Evolutionary conservation across 2,329 filamentous ascomycete genomes (phyloP).

Genomic region (Neonectria magnoliae): DNA sequence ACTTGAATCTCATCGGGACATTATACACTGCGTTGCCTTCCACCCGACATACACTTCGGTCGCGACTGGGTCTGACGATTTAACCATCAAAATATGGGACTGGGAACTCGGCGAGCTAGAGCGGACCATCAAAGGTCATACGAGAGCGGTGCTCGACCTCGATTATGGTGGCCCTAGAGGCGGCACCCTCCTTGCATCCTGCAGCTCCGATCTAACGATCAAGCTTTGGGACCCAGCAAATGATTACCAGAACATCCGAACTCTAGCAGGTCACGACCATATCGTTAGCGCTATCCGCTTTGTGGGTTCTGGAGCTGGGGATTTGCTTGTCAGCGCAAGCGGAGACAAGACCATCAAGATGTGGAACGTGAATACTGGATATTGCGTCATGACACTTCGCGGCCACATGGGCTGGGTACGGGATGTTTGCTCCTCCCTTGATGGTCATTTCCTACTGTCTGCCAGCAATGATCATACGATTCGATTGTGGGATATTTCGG

Average conservation of each 20-base stretch:
- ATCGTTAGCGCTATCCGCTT: conserved; percentile 90
- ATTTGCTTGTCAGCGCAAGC: conserved; percentile 86
- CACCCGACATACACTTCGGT: conserved; percentile 91
- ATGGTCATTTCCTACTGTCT: conserved; percentile 85
- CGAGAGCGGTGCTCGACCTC: conserved; percentile 85
- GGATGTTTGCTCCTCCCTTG: conserved; percentile 82
- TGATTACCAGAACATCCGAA: conserved; percentile 95
- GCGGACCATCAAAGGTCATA: conserved; percentile 89
- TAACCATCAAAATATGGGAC: conserved; percentile 96
- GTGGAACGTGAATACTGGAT: conserved; percentile 94
- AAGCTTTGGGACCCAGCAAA: conserved; percentile 94
- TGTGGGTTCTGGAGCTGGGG: conserved; percentile 84
- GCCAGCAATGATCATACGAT: conserved; percentile 84
- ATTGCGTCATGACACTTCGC: conserved; percentile 87
- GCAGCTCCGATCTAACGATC: conserved; percentile 89
- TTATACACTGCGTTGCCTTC: conserved; percentile 89
- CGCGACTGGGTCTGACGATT: conserved; percentile 90
- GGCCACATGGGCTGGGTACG: conserved; percentile 93
- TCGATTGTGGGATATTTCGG: conserved; percentile 84
- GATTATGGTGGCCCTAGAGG: conserved; percentile 89
- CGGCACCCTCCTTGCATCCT: conserved; percentile 62
- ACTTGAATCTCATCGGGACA: conserved; percentile 81
- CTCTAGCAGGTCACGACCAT: conserved; percentile 90
- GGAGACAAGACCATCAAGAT: conserved; percentile 86
- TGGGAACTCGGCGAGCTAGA: conserved; percentile 94